Conservation (phyloP, 2,329 filamentous ascomycete genomes). For the Beauveria sp. region DNA sequence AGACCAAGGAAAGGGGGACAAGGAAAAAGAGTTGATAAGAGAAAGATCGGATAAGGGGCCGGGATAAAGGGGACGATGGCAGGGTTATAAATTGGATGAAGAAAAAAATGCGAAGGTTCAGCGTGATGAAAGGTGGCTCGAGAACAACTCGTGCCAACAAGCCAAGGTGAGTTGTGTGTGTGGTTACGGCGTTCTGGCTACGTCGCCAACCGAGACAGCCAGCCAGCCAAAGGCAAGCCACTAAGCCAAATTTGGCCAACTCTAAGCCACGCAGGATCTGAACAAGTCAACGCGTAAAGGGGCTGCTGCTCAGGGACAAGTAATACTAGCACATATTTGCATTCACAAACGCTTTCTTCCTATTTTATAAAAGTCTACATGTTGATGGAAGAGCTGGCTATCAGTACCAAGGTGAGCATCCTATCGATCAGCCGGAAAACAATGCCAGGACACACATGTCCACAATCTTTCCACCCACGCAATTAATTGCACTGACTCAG, state of each 20-base stretch:
- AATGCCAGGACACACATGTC: no score
- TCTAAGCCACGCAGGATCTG: not conserved
- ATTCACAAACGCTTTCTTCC: no score
- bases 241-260: not conserved
- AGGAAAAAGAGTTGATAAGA: constrained; percentile 7
- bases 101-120: not conserved
- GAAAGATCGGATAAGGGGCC: not conserved
- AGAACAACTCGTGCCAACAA: constrained; percentile 1
- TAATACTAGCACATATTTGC: no score
- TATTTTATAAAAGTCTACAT: no score
- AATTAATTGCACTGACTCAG: no score
- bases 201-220: constrained; percentile 11
- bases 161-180: constrained; percentile 3
- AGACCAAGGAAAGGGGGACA: not conserved
- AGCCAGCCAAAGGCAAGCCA: not conserved
- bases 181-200: constrained; percentile 8
- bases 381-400: no score
- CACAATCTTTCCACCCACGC: no score
- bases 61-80: not conserved
- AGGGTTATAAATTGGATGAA: not conserved
- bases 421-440: no score
- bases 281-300: not conserved
- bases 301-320: not conserved
- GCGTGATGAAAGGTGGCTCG: constrained; percentile 4
- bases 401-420: no score